Evolutionary conservation across 441 rosid genomes (phyloP).

Genomic region (Mallotus japonicus): DNA sequence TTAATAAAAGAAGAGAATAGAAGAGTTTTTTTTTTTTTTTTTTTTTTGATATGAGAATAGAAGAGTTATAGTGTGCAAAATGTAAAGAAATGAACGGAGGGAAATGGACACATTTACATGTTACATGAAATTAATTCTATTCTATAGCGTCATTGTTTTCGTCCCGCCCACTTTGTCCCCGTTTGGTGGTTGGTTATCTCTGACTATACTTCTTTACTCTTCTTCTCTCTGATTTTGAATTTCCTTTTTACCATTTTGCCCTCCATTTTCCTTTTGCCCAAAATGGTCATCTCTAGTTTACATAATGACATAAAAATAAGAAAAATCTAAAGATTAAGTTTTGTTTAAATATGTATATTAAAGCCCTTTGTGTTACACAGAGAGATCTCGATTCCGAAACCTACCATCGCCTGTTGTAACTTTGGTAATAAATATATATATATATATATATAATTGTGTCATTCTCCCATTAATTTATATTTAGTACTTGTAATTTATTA

Average conservation of each 20-base stretch:
- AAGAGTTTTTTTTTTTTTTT: too few relatives aligned
- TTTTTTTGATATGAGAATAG: too few relatives aligned
- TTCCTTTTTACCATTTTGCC: not conserved
- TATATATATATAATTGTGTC: too few relatives aligned
- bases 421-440: too few relatives aligned
- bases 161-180: conserved; percentile 17
- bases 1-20: not conserved
- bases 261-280: not conserved
- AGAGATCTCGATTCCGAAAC: too few relatives aligned
- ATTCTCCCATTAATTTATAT: too few relatives aligned
- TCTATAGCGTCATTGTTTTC: not conserved
- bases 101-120: not conserved
- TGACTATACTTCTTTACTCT: not conserved
- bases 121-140: not conserved
- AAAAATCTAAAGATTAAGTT: too few relatives aligned
- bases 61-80: not conserved
- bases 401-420: too few relatives aligned
- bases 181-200: conserved; percentile 6
- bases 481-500: too few relatives aligned
- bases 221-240: not conserved
- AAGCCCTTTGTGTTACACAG: too few relatives aligned
- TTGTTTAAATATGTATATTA: too few relatives aligned
- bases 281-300: not conserved
- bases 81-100: conserved; percentile 13
- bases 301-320: too few relatives aligned